Evolutionary conservation across 768 basidiomycete species (phyloP), one percentile per base, ranked within the genome.

Genomic region (Lactarius hatsudake): DNA sequence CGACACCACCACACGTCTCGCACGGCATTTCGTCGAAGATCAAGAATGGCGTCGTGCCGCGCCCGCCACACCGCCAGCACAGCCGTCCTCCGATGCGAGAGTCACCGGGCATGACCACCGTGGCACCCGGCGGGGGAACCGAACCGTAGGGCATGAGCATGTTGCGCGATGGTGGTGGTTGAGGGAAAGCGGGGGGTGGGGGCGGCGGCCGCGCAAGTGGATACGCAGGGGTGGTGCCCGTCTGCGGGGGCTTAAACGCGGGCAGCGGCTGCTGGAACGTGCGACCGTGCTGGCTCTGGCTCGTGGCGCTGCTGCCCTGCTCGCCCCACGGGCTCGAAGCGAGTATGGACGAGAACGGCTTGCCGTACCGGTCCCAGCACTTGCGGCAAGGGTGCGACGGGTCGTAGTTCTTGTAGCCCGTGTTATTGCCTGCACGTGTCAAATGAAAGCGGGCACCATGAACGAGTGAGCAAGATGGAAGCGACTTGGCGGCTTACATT

Each of bases 351-450:
- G 79, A 72, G 75, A 86, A 93, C 0, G 82, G 79, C 69, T 83
- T 86, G 0, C 82, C 81, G 75, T 88, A 87, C 70, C 86, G 87
- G 7, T 81, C 77, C 92, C 91, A 94, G 78, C 93, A 94, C 64
- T 83, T 84, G 65, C 81, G 79, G 73, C 92, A 93, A 7, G 91
- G 88, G 64, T 85, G 79, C 1, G 80, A 73, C 0, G 89, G 89
- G 74, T 93, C 89, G 43, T 78, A 79, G 64, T 82, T 79, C 75
- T 90, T 91, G 77, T 87, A 93, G 2, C 92, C 91, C 0, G 83
- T 85, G 74, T 94, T 93, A 45, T 79, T 79, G 71, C 91, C 91
- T 93, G 45, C 66, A 57, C 51, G 55, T 51, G 57, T 13, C 42
- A 32, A 10, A 30, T 34, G 13, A 42, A 38, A 12, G 32, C 34